Evolutionary conservation across 2,329 filamentous ascomycete genomes (phyloP).

Genomic region (Neonectria sp.): DNA sequence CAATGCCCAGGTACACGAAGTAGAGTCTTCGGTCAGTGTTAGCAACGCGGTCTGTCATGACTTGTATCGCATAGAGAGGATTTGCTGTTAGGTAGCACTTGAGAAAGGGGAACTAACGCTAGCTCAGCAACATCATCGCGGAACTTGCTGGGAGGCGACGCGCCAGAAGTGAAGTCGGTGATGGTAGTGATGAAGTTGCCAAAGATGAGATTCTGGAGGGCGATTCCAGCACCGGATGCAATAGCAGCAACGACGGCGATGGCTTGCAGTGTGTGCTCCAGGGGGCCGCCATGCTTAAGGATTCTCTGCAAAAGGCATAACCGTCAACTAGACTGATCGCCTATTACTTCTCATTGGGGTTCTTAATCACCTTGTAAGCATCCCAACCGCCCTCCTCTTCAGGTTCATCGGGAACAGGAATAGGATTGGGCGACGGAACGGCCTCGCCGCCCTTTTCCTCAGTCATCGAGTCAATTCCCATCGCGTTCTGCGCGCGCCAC

Average conservation of each 20-base stretch:
- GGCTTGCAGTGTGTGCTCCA: conserved; percentile 49
- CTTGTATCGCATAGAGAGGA: neutral
- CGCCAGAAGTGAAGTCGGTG: conserved; percentile 50
- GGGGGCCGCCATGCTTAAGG: conserved; percentile 47
- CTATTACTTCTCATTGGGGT: neutral
- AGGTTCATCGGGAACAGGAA: conserved; percentile 8
- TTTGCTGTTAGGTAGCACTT: conserved; percentile 57
- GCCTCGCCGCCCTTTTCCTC: conserved; percentile 13
- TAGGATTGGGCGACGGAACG: neutral
- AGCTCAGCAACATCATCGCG: conserved; percentile 50
- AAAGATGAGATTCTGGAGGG: conserved; percentile 57
- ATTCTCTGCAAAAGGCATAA: conserved; percentile 45
- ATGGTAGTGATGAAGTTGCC: conserved; percentile 55
- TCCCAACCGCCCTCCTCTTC: conserved; percentile 10
- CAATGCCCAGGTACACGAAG: conserved; percentile 72
- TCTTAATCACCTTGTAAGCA: conserved; percentile 41
- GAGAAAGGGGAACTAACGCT: conserved; percentile 59
- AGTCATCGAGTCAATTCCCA: conserved; percentile 5
- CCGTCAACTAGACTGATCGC: conserved; percentile 24
- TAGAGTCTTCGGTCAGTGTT: conserved; percentile 61
- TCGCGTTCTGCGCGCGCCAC: neutral
- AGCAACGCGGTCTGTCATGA: conserved; percentile 6
- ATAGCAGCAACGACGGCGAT: conserved; percentile 52
- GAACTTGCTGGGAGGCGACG: conserved; percentile 46
- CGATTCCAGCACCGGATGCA: conserved; percentile 55